Percentiles rank a stretch among this genome's conserved stretches.
Conservation (phyloP, 352 stramenopile genomes). For the Phytophthora ramorum region DNA sequence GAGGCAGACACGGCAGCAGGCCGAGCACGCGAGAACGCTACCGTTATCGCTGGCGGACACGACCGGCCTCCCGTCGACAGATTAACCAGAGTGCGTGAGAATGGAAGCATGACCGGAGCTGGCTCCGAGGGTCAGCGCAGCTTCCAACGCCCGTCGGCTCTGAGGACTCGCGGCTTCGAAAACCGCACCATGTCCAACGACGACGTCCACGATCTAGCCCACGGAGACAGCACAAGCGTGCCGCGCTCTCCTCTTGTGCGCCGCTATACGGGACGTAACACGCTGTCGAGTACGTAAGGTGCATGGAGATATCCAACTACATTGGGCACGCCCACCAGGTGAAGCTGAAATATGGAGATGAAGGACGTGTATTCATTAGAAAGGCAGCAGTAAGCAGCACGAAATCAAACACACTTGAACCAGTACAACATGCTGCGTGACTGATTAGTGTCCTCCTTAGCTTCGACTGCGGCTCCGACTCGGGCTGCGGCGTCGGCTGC, state of each 20-base stretch:
- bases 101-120: conserved; percentile 20
- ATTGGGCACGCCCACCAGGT: neutral
- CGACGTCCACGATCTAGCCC: conserved; percentile 25
- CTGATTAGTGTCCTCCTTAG: conserved; percentile 2
- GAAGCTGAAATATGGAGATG: conserved; percentile 12
- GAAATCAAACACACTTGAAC: conserved; percentile 28
- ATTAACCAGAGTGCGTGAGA: conserved; percentile 25
- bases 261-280: conserved; percentile 43
- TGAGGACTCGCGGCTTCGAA: conserved; percentile 30
- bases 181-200: conserved; percentile 44
- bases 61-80: conserved; percentile 1
- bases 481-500: conserved; percentile 22
- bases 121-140: conserved; percentile 26
- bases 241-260: conserved; percentile 50
- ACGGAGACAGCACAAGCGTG: conserved; percentile 17
- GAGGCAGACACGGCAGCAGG: neutral
- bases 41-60: conserved; percentile 3
- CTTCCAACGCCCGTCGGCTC: conserved; percentile 25
- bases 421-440: neutral
- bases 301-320: conserved; percentile 3
- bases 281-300: conserved; percentile 35
- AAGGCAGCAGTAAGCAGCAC: conserved; percentile 21
- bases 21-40: conserved; percentile 13
- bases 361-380: conserved; percentile 40
- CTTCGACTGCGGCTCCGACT: conserved; percentile 41